Base-by-base conservation (phyloP, 2,329 filamentous ascomycete species). In the Lojkania enalia region DNA sequence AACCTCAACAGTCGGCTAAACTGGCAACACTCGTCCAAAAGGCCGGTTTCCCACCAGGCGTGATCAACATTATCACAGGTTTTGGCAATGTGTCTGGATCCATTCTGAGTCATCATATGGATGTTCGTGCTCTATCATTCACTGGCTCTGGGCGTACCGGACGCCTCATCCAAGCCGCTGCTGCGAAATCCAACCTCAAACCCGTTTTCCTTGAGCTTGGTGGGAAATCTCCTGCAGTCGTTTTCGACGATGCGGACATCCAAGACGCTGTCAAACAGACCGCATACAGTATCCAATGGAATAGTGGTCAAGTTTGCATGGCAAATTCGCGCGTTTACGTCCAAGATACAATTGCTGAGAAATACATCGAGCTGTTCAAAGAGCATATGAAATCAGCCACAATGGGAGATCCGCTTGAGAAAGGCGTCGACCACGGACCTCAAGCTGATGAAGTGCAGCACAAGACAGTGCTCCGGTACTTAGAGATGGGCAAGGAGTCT, bases 81-180 rank as follows among this genome's bases (percentile, higher is more conserved):
- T 82, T 87, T 29, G 86, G 88, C 66, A 82, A 82, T 65, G 85
- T 88, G 12, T 88, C 91, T 46, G 84, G 92, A 69, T 91, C 90
- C 67, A 86, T 92, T 63, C 48, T 67, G 1, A 81, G 91, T 32
- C 87, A 91, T 60, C 87, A 88, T 63, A 88, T 88, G 39, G 79
- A 81, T 48, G 88, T 94, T 74, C 90, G 90, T 77, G 88, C 88
- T 43, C 80, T 94, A 60, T 87, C 83, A 64, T 94, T 94, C 61
- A 88, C 92, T 30, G 88, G 88, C 51, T 84, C 86, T 66, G 91
- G 91, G 74, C 87, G 88, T 74, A 89, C 88, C 3, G 88, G 88
- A 59, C 86, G 91, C 71, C 89, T 92, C 72, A 92, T 94, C 67
- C 92, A 85, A 54, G 62, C 58, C 70, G 73, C 76, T 45, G 81